A percentile compares a stretch with the other conserved stretches of the same genome.
Conservation (phyloP, 495 filamentous ascomycete species). For the Parmelia sp. region DNA sequence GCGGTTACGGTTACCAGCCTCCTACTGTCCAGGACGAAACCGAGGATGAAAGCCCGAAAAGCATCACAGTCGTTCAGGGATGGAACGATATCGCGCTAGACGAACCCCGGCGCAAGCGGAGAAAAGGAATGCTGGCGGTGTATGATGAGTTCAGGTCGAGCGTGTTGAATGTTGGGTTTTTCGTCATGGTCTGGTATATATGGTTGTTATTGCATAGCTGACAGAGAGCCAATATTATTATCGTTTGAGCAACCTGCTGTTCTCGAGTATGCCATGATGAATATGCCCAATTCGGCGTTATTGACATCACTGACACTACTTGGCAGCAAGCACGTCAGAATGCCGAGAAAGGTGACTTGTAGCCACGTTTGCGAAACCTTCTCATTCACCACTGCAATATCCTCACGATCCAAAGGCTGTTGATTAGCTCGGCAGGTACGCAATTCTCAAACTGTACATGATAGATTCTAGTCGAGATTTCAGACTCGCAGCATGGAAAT, state of each 20-base stretch:
- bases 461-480: no score
- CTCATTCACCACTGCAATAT: background rate
- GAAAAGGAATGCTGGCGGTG: constrained; percentile 20
- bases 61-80: constrained; percentile 4
- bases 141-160: constrained; percentile 29
- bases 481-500: no score
- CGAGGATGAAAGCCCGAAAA: constrained; percentile 4
- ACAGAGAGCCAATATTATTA: background rate
- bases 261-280: background rate
- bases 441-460: no score
- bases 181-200: constrained; percentile 46
- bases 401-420: background rate
- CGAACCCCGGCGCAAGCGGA: constrained; percentile 23
- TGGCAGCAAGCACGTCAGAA: background rate
- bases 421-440: no score
- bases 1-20: constrained; percentile 17
- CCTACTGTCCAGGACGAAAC: constrained; percentile 12
- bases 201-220: constrained; percentile 50
- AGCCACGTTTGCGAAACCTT: background rate
- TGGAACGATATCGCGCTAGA: constrained; percentile 20
- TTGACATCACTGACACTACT: background rate
- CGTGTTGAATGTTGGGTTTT: constrained; percentile 37
- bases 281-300: background rate
- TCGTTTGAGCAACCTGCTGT: background rate
- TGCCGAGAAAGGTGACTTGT: background rate